Percentiles rank a stretch among this genome's conserved stretches.
These are phyloP conservation scores for Melampsora americana DNA, from an alignment of 1,284 basidiomycete species.

Conservation along the genomic window DNA sequence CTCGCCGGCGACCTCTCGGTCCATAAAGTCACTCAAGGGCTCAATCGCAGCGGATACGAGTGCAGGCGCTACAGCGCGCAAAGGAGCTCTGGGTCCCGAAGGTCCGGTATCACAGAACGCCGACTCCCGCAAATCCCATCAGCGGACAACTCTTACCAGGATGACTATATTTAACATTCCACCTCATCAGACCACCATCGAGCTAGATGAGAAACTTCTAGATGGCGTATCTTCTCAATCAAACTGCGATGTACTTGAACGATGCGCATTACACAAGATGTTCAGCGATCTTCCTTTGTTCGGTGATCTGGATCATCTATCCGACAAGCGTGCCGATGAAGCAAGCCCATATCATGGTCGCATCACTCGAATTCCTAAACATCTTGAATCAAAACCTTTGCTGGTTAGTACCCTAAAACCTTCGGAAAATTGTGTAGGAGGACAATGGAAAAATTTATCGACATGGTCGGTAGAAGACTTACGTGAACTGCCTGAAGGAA, in stretches of 20 bases:
- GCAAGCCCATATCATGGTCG: constrained; percentile 36
- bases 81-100: constrained; percentile 5
- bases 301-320: constrained; percentile 39
- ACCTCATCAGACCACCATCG: constrained; percentile 31
- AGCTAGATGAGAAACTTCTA: constrained; percentile 9
- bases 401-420: constrained; percentile 41
- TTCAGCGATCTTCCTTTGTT: constrained; percentile 39
- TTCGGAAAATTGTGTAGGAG: constrained; percentile 26
- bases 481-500: constrained; percentile 18
- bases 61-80: constrained; percentile 1
- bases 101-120: neutral
- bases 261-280: constrained; percentile 33
- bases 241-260: constrained; percentile 14
- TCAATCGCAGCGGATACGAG: constrained; percentile 11
- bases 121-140: constrained; percentile 33
- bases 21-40: neutral
- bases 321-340: constrained; percentile 39
- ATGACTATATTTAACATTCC: constrained; percentile 36
- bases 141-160: constrained; percentile 24
- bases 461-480: constrained; percentile 32
- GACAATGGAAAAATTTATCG: constrained; percentile 39
- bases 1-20: constrained; percentile 23
- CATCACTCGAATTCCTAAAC: constrained; percentile 27
- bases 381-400: constrained; percentile 30
- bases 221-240: constrained; percentile 23